Evolutionary conservation across 768 basidiomycete species (phyloP).

Genomic region (Tephrocybe sp.): DNA sequence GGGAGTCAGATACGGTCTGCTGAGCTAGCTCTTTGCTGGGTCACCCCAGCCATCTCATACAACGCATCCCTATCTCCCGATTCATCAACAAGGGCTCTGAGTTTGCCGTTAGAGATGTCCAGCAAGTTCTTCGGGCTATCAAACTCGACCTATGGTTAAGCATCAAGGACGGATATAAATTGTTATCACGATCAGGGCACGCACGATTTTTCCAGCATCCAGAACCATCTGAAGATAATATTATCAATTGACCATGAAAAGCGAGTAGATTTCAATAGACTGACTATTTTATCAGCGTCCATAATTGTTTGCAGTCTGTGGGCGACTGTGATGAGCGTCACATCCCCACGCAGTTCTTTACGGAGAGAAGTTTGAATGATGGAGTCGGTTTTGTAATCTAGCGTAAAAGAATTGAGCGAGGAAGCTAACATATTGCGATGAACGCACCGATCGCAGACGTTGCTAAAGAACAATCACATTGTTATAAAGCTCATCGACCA

Average conservation of each 20-base stretch:
- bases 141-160: constrained; percentile 49
- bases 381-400: constrained; percentile 63
- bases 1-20: too few species aligned
- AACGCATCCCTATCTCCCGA: constrained; percentile 53
- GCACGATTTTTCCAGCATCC: constrained; percentile 54
- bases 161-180: background rate
- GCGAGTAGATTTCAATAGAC: constrained; percentile 15
- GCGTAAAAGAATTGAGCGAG: background rate
- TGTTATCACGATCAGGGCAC: constrained; percentile 3
- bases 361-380: constrained; percentile 73
- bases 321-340: constrained; percentile 67
- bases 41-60: constrained; percentile 39
- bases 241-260: constrained; percentile 10
- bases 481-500: too few species aligned
- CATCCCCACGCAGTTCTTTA: constrained; percentile 56
- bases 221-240: constrained; percentile 42
- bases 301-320: constrained; percentile 71
- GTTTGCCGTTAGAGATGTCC: constrained; percentile 46
- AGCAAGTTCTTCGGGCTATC: constrained; percentile 53
- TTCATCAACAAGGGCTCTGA: constrained; percentile 58
- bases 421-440: background rate
- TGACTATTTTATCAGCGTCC: constrained; percentile 58
- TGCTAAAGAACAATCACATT: constrained; percentile 28
- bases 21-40: background rate
- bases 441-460: constrained; percentile 49